A percentile compares a stretch with the other conserved stretches of the same genome.
Conservation (phyloP, 805 yeast genomes). For the Wickerhamomyces pijperi region DNA sequence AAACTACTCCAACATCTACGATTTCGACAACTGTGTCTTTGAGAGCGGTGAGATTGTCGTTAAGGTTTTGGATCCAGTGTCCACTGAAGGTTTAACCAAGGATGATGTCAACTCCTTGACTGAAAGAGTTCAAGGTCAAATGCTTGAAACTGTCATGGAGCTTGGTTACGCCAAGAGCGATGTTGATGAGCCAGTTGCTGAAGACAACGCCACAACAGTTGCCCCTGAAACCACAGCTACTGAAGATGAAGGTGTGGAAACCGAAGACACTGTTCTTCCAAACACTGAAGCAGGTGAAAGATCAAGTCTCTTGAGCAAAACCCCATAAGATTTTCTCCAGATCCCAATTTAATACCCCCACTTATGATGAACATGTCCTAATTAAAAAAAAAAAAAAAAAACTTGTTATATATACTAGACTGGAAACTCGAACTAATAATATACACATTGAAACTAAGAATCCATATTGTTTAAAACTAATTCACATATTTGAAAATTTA, state of each 20-base stretch:
- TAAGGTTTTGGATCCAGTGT: slow-evolving; percentile 72
- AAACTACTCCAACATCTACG: slow-evolving; percentile 69
- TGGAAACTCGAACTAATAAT: no score
- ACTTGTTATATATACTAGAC: no score
- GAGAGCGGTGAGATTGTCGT: slow-evolving; percentile 67
- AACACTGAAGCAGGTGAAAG: slow-evolving; percentile 12
- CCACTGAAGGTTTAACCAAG: slow-evolving; percentile 56
- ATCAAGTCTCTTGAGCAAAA: slow-evolving; percentile 16
- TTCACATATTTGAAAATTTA: not conserved
- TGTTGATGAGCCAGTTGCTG: slow-evolving; percentile 15
- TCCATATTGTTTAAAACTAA: no score
- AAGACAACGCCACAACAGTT: not conserved
- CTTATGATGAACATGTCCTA: no score
- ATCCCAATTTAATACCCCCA: no score
- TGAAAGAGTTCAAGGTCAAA: slow-evolving; percentile 41
- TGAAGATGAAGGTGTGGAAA: slow-evolving; percentile 6
- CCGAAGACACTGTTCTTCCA: slow-evolving; percentile 1
- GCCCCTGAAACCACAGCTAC: not conserved
- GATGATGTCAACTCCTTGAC: slow-evolving; percentile 61
- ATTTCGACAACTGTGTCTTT: slow-evolving; percentile 50
- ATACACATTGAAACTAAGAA: no score
- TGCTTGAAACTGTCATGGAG: slow-evolving; percentile 32
- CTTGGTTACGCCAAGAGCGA: slow-evolving; percentile 29
- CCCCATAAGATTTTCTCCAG: no score
- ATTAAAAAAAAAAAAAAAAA: no score